Conservation (phyloP, 805 yeast species). For the Candida anglica region DNA sequence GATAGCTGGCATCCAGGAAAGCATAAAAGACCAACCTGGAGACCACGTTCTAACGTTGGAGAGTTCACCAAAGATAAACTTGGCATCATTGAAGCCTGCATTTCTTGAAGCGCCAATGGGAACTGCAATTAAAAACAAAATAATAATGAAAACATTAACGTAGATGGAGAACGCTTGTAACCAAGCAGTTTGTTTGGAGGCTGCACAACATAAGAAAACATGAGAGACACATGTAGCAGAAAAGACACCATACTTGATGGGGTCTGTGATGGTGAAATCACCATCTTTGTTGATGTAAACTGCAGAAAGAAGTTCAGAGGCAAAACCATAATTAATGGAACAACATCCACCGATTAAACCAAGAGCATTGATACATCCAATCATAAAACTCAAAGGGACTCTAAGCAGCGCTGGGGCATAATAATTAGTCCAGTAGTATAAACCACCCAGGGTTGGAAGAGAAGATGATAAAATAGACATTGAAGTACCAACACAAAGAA, state of each 20-base stretch:
- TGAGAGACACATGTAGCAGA: constrained; percentile 57
- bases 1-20: constrained; percentile 25
- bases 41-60: constrained; percentile 54
- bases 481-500: constrained; percentile 22
- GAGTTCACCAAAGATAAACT: constrained; percentile 52
- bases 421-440: constrained; percentile 39
- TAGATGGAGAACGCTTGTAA: constrained; percentile 58
- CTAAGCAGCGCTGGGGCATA: constrained; percentile 55
- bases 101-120: constrained; percentile 51
- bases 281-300: constrained; percentile 55
- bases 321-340: constrained; percentile 69
- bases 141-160: constrained; percentile 49
- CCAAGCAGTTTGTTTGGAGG: constrained; percentile 54
- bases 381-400: constrained; percentile 54
- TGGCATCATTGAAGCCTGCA: constrained; percentile 20
- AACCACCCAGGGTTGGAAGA: constrained; percentile 27
- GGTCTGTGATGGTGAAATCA: constrained; percentile 49
- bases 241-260: constrained; percentile 59
- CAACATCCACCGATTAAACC: constrained; percentile 66
- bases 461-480: constrained; percentile 24
- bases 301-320: constrained; percentile 54
- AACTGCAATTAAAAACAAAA: constrained; percentile 57
- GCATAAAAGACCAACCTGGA: constrained; percentile 44
- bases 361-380: constrained; percentile 65
- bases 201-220: constrained; percentile 48